These are phyloP conservation scores for Miamiensis avidus DNA, from an alignment of 169 alveolate species.

Conservation along the genomic window DNA sequence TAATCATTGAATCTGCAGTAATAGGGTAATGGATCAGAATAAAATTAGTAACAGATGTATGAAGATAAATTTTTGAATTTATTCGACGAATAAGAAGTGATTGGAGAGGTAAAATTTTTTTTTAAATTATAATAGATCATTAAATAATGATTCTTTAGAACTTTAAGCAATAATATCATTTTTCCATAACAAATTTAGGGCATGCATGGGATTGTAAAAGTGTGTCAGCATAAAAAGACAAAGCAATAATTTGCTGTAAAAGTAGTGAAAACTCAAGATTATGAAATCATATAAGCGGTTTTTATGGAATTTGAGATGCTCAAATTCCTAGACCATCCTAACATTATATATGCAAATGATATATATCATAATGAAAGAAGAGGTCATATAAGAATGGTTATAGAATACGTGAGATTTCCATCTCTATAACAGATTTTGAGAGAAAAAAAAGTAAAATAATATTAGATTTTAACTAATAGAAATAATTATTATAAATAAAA, in stretches of 20 bases:
- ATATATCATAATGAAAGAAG: constrained; percentile 10
- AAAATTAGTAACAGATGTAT: no score
- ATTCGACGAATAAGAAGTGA: background rate
- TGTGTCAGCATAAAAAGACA: background rate
- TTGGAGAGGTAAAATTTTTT: constrained; percentile 17
- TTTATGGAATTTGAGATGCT: constrained; percentile 1
- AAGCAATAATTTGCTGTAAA: background rate
- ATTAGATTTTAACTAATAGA: no score
- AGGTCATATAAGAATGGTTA: constrained; percentile 13
- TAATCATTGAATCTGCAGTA: no score
- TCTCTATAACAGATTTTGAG: background rate
- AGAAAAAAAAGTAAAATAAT: background rate
- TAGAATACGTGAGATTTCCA: background rate
- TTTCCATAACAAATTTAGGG: no score
- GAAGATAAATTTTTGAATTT: background rate
- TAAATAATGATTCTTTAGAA: no score
- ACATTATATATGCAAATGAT: background rate
- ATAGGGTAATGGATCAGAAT: no score
- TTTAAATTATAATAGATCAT: no score
- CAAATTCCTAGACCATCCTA: background rate
- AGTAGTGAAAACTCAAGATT: constrained; percentile 4
- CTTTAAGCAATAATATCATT: no score
- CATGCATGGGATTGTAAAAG: constrained; percentile 17
- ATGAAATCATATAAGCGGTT: constrained; percentile 4
- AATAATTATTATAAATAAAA: no score